Conservation (phyloP, 495 filamentous ascomycete genomes). For the Hypoxylon crocopeplum region DNA sequence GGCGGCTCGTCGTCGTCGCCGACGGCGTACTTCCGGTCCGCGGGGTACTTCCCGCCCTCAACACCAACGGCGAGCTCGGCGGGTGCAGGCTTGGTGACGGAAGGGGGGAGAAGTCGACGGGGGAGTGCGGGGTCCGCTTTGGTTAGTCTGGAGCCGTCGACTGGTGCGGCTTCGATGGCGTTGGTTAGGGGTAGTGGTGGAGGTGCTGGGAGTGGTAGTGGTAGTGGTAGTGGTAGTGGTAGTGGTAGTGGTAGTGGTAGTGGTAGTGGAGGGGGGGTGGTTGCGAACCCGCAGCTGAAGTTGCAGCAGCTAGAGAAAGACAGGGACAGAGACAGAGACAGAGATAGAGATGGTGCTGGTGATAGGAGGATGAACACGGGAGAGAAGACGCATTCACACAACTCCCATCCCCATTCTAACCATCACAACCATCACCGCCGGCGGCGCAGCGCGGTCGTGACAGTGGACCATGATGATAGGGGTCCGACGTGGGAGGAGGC, state of each 20-base stretch:
- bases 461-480: constrained; percentile 19
- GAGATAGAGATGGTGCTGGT: too few species aligned
- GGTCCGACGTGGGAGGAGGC: constrained; percentile 41
- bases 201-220: not conserved
- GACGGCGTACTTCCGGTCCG: too few species aligned
- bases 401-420: too few species aligned
- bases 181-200: not conserved
- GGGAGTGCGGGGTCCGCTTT: not conserved
- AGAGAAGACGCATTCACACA: too few species aligned
- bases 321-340: too few species aligned
- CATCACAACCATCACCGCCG: too few species aligned
- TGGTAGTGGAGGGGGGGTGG: too few species aligned
- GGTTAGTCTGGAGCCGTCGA: not conserved
- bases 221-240: not conserved
- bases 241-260: too few species aligned
- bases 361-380: too few species aligned
- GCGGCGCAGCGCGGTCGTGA: constrained; percentile 1
- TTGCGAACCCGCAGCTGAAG: too few species aligned
- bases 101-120: not conserved
- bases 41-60: not conserved
- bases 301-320: too few species aligned
- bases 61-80: not conserved
- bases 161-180: not conserved
- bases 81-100: not conserved
- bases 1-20: not conserved